Conservation (phyloP, 768 basidiomycete genomes). For the Leucocoprinus birnbaumii region DNA sequence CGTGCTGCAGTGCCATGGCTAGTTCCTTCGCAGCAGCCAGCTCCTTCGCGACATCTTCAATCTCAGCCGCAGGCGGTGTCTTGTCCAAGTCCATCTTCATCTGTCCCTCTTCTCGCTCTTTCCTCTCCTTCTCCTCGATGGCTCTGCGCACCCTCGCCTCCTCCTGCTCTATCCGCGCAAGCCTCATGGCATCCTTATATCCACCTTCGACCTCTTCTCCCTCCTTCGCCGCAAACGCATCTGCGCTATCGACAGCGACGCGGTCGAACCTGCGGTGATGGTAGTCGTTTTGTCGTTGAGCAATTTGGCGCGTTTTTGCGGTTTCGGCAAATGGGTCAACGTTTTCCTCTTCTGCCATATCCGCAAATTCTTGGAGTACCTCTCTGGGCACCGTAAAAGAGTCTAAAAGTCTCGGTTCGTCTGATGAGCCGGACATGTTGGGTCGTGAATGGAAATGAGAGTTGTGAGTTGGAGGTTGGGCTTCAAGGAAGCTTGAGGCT, state of each 20-base stretch:
- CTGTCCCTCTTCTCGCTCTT: slow-evolving; percentile 67
- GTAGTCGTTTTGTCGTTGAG: slow-evolving; percentile 91
- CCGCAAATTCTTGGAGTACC: slow-evolving; percentile 88
- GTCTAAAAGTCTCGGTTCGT: slow-evolving; percentile 76
- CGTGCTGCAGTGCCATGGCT: slow-evolving; percentile 27
- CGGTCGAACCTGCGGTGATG: slow-evolving; percentile 90
- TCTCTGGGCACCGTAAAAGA: slow-evolving; percentile 94
- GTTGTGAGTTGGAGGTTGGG: slow-evolving; percentile 15
- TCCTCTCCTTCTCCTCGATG: slow-evolving; percentile 87
- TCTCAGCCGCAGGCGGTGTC: slow-evolving; percentile 83
- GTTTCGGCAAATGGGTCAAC: slow-evolving; percentile 91
- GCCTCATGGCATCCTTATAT: slow-evolving; percentile 95
- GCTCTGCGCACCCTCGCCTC: slow-evolving; percentile 79
- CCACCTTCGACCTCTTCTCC: slow-evolving; percentile 76
- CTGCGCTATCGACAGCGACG: slow-evolving; percentile 74
- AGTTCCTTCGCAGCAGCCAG: slow-evolving; percentile 54
- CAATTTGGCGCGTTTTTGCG: slow-evolving; percentile 90
- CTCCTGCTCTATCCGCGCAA: slow-evolving; percentile 89
- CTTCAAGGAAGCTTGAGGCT: slow-evolving; percentile 17
- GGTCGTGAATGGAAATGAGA: slow-evolving; percentile 9
- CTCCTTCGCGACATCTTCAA: slow-evolving; percentile 70
- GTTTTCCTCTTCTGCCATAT: slow-evolving; percentile 92
- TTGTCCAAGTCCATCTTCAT: slow-evolving; percentile 88
- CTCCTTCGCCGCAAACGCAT: slow-evolving; percentile 74
- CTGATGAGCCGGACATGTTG: slow-evolving; percentile 57